Evolutionary conservation across 805 yeast genomes (phyloP).

Genomic region (Saccharomycodes ludwigii): DNA sequence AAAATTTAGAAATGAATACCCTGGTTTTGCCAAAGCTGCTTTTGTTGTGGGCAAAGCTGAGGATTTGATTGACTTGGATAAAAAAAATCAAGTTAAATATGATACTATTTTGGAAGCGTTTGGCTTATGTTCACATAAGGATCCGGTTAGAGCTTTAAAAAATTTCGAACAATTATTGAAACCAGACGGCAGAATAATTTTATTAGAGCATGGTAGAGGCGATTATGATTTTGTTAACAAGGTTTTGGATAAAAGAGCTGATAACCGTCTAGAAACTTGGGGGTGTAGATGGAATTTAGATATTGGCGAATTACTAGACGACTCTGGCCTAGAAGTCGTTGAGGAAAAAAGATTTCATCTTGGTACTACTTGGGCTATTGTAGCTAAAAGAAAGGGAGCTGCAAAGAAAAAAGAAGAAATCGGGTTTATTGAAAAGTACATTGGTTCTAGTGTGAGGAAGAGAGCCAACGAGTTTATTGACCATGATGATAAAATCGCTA

Average conservation of each 20-base stretch:
- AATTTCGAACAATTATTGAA: conserved; percentile 63
- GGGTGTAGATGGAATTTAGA: conserved; percentile 98
- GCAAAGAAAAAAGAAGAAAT: conserved; percentile 34
- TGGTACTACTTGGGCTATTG: conserved; percentile 85
- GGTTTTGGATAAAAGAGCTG: conserved; percentile 73
- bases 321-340: conserved; percentile 73
- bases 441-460: conserved; percentile 25
- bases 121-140: conserved; percentile 92
- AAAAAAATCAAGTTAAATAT: conserved; percentile 39
- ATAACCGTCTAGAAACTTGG: conserved; percentile 76
- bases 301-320: conserved; percentile 74
- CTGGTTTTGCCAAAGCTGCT: conserved; percentile 59
- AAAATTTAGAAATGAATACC: conserved; percentile 58
- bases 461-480: conserved; percentile 11
- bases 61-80: conserved; percentile 43
- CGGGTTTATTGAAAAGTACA: conserved; percentile 38
- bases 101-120: conserved; percentile 91
- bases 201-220: conserved; percentile 90
- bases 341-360: conserved; percentile 72
- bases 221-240: conserved; percentile 65
- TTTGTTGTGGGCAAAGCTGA: conserved; percentile 89
- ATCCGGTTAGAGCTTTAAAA: conserved; percentile 71
- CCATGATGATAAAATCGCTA: too few relatives aligned
- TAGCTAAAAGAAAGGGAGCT: conserved; percentile 66
- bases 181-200: conserved; percentile 81